A percentile compares a stretch with the other conserved stretches of the same genome.
These are phyloP conservation scores for Hypoxylon perforatum DNA, from an alignment of 495 filamentous ascomycete species.

Conservation along the genomic window DNA sequence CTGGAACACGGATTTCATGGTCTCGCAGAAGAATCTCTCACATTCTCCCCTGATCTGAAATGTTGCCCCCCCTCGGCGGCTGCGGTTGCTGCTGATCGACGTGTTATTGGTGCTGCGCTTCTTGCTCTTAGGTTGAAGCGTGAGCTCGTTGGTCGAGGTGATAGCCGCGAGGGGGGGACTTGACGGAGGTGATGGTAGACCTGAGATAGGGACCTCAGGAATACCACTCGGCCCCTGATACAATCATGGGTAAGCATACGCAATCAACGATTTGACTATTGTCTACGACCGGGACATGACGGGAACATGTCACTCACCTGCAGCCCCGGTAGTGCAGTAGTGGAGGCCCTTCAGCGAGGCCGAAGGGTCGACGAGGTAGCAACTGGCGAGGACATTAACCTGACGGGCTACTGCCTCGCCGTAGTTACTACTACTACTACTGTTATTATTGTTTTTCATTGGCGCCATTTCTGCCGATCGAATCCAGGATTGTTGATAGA, in stretches of 20 bases:
- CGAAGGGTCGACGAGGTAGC: constrained; percentile 74
- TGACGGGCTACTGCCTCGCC: constrained; percentile 67
- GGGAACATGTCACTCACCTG: constrained; percentile 63
- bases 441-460: constrained; percentile 72
- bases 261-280: too few species aligned
- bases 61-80: constrained; percentile 86
- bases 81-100: constrained; percentile 53
- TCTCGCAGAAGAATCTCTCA: constrained; percentile 99
- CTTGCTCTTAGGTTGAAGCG: constrained; percentile 65
- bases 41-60: constrained; percentile 97
- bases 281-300: too few species aligned
- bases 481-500: constrained; percentile 53
- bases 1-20: constrained; percentile 89
- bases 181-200: constrained; percentile 77
- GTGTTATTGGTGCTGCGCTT: constrained; percentile 48
- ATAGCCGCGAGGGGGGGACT: constrained; percentile 84
- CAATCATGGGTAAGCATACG: constrained; percentile 19
- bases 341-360: constrained; percentile 78
- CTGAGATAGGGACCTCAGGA: constrained; percentile 91
- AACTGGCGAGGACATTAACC: constrained; percentile 82
- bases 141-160: constrained; percentile 68
- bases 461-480: constrained; percentile 62
- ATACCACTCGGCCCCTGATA: constrained; percentile 89
- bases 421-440: constrained; percentile 78
- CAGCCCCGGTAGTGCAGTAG: constrained; percentile 90